These are phyloP conservation scores for Penicillium vulpinum DNA, from an alignment of 2,329 filamentous ascomycete genomes.

Conservation along the genomic window DNA sequence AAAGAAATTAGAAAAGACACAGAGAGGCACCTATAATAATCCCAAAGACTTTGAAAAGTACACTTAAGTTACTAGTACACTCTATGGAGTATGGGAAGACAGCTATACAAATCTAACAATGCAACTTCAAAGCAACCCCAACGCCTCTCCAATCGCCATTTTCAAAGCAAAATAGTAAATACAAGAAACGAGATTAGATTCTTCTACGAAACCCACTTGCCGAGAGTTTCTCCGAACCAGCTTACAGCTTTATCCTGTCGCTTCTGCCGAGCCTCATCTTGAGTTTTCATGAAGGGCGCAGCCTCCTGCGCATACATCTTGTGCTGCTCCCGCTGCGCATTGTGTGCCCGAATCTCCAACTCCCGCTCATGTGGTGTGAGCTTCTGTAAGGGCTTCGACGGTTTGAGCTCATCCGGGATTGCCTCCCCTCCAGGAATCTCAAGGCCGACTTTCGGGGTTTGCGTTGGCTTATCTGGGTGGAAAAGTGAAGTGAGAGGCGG, in stretches of 20 bases:
- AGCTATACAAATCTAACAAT: background rate
- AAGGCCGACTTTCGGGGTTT: constrained; percentile 18
- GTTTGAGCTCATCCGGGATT: constrained; percentile 38
- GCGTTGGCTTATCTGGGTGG: constrained; percentile 35
- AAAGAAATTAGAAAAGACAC: background rate
- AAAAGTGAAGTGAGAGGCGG: constrained; percentile 49
- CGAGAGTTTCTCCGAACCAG: constrained; percentile 48
- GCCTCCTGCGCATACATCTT: constrained; percentile 40
- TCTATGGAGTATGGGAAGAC: background rate
- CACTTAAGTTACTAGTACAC: background rate
- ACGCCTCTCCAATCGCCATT: constrained; percentile 3
- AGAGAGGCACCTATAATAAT: background rate
- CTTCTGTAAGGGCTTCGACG: constrained; percentile 41
- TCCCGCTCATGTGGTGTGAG: constrained; percentile 50
- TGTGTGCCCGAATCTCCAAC: constrained; percentile 43
- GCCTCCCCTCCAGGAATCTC: constrained; percentile 40
- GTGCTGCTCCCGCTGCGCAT: constrained; percentile 40
- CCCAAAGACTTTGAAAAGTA: background rate
- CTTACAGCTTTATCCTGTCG: constrained; percentile 41
- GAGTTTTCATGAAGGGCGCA: constrained; percentile 37
- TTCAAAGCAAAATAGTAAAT: constrained; percentile 2
- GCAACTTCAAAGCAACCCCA: background rate
- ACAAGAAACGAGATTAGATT: background rate
- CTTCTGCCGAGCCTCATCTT: constrained; percentile 39
- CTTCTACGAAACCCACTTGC: constrained; percentile 40